Evolutionary conservation across 106 monocot genomes (phyloP).

Genomic region (Xerophyta viscosa): DNA sequence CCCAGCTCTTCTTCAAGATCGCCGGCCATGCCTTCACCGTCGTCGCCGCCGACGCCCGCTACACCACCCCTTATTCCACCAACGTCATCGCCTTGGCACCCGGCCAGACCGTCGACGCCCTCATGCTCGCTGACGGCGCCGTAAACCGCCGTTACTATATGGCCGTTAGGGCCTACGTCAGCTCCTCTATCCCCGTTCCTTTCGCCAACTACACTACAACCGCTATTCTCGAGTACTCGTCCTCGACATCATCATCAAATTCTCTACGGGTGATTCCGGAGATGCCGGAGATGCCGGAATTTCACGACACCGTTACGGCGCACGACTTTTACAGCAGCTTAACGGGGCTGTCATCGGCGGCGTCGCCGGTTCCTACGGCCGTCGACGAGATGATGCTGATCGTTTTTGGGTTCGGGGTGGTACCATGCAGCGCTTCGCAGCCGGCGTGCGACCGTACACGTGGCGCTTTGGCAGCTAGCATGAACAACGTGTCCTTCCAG

Average conservation of each 20-base stretch:
- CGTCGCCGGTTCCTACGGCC: constrained; percentile 2
- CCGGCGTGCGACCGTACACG: neutral
- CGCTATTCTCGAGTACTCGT: neutral
- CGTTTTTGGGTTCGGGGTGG: constrained; percentile 3
- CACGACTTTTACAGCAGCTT: constrained; percentile 10
- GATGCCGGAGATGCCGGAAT: constrained; percentile 5
- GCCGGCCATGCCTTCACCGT: constrained; percentile 13
- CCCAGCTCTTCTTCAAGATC: constrained; percentile 20
- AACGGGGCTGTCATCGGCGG: neutral
- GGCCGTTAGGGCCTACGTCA: constrained; percentile 7
- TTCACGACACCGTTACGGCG: constrained; percentile 13
- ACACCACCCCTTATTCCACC: constrained; percentile 8
- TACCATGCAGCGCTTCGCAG: neutral
- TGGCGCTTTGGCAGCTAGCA: neutral
- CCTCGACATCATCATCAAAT: neutral
- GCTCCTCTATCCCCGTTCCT: neutral
- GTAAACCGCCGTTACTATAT: constrained; percentile 8
- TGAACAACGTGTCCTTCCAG: constrained; percentile 11
- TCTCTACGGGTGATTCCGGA: no score
- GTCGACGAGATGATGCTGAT: constrained; percentile 16
- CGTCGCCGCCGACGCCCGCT: constrained; percentile 15
- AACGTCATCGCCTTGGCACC: constrained; percentile 8
- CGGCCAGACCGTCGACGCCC: constrained; percentile 10
- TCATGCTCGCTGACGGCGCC: neutral
- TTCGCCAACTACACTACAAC: constrained; percentile 9